phyloP scores from a whole-genome alignment of 257 asterid species.

The Sherardia arvensis region DNA sequence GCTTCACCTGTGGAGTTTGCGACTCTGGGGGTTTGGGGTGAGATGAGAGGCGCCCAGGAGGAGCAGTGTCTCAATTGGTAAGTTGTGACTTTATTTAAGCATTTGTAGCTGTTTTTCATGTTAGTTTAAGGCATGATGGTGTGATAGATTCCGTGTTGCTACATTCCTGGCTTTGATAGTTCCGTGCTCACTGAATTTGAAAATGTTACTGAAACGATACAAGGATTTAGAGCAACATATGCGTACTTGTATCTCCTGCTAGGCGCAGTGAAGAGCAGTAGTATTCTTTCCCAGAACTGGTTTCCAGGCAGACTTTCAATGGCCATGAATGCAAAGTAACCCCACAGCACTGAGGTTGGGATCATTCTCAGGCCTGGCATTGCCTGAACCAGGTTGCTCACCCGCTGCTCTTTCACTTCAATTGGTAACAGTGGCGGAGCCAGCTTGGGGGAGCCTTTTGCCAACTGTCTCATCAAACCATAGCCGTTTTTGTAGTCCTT shows the following conservation, averaged over 20 bases:
- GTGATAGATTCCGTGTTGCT: too few relatives aligned
- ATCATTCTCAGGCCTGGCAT: constrained; percentile 84
- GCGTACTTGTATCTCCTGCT: constrained; percentile 85
- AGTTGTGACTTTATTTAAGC: too few relatives aligned
- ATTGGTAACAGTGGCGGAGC: constrained; percentile 71
- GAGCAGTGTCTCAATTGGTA: too few relatives aligned
- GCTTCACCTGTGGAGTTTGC: too few relatives aligned
- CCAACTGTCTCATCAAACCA: constrained; percentile 72
- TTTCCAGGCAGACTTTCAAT: constrained; percentile 83
- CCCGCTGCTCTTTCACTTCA: constrained; percentile 84
- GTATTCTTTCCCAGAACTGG: constrained; percentile 86
- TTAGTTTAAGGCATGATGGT: too few relatives aligned
- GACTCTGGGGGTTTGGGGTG: too few relatives aligned
- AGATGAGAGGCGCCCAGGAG: too few relatives aligned
- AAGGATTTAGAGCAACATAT: not conserved
- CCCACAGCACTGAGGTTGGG: constrained; percentile 92
- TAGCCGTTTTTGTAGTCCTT: too few relatives aligned
- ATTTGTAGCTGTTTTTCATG: constrained; percentile 61
- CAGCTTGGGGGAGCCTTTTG: too few relatives aligned
- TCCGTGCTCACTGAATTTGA: not conserved
- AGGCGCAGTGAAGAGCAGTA: constrained; percentile 71
- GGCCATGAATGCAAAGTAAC: constrained; percentile 91
- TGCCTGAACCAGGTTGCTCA: constrained; percentile 77
- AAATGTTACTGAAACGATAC: not conserved
- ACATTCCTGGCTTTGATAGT: too few relatives aligned